Conservation (phyloP, 805 yeast species). For the Cyberlindnera mississippiensis region DNA sequence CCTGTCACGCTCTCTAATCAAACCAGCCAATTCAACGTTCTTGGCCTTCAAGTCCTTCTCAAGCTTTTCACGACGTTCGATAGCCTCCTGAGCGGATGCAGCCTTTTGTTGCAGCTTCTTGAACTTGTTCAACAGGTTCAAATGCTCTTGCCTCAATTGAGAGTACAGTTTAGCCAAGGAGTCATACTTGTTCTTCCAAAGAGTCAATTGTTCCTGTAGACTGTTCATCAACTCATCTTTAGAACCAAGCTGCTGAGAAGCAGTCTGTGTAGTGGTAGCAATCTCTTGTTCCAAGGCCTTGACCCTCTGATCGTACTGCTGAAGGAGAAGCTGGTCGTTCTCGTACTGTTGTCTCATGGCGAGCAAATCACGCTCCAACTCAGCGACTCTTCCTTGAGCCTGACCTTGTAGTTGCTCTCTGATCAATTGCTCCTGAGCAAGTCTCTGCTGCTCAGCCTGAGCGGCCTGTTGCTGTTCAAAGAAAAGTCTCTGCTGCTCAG, state of each 20-base stretch:
- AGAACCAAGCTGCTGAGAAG: conserved; percentile 67
- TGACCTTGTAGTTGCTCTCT: conserved; percentile 69
- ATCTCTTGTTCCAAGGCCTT: conserved; percentile 76
- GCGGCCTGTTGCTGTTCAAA: conserved; percentile 70
- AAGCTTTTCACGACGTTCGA: conserved; percentile 73
- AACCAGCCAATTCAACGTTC: conserved; percentile 82
- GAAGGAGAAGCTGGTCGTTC: conserved; percentile 75
- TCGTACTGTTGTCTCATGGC: conserved; percentile 78
- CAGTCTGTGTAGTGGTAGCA: conserved; percentile 52
- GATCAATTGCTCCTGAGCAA: conserved; percentile 65
- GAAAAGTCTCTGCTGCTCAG: conserved; percentile 62
- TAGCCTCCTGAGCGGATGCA: conserved; percentile 84
- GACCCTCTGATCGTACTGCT: conserved; percentile 84
- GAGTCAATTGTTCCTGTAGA: conserved; percentile 67
- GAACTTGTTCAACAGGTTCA: conserved; percentile 69
- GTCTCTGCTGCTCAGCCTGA: conserved; percentile 63
- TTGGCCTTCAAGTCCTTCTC: conserved; percentile 83
- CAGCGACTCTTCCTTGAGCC: conserved; percentile 74
- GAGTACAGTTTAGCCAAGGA: conserved; percentile 85
- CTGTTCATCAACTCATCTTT: conserved; percentile 69
- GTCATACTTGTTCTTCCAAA: conserved; percentile 87
- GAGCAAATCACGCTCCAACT: conserved; percentile 75
- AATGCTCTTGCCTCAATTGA: conserved; percentile 88
- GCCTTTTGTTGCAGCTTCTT: conserved; percentile 84
- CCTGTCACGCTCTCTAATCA: conserved; percentile 84